These are phyloP conservation scores for Linum lewisii DNA, from an alignment of 345 rosid genomes.

Conservation along the genomic window DNA sequence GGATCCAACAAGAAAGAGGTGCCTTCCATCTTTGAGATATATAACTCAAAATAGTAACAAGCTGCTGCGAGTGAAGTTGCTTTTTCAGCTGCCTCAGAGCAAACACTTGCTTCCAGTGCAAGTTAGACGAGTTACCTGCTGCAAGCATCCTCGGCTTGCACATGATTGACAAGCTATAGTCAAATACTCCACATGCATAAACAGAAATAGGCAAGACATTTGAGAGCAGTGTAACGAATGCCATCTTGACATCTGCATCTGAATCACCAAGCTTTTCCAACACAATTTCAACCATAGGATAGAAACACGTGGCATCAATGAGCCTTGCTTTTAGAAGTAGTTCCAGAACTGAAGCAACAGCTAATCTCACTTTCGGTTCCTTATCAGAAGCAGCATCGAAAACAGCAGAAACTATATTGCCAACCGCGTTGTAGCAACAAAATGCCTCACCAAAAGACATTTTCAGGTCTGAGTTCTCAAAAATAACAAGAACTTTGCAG, in stretches of 20 bases:
- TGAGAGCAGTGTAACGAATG: constrained; percentile 56
- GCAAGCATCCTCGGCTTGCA: constrained; percentile 34
- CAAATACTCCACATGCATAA: constrained; percentile 46
- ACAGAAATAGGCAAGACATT: constrained; percentile 53
- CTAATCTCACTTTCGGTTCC: constrained; percentile 74
- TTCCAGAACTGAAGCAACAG: constrained; percentile 55
- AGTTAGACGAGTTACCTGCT: constrained; percentile 34
- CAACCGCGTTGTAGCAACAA: constrained; percentile 29
- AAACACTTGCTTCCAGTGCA: constrained; percentile 86
- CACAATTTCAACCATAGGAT: constrained; percentile 46
- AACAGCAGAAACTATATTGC: constrained; percentile 43
- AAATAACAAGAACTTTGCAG: constrained; percentile 45
- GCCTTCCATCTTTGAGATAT: constrained; percentile 89
- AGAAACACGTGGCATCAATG: constrained; percentile 44
- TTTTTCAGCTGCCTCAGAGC: constrained; percentile 61
- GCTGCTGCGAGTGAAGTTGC: constrained; percentile 80
- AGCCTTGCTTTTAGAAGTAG: constrained; percentile 61
- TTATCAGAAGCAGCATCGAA: constrained; percentile 72
- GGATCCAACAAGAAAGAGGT: constrained; percentile 82
- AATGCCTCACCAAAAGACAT: constrained; percentile 36
- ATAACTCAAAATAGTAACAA: constrained; percentile 82
- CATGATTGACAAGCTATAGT: constrained; percentile 27
- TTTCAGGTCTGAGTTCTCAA: constrained; percentile 27
- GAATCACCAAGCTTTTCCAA: constrained; percentile 84
- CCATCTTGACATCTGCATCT: constrained; percentile 44